These are phyloP conservation scores for Sphagnum fallax DNA, from an alignment of 228 moss, liverwort and hornwort genomes.

Conservation along the genomic window DNA sequence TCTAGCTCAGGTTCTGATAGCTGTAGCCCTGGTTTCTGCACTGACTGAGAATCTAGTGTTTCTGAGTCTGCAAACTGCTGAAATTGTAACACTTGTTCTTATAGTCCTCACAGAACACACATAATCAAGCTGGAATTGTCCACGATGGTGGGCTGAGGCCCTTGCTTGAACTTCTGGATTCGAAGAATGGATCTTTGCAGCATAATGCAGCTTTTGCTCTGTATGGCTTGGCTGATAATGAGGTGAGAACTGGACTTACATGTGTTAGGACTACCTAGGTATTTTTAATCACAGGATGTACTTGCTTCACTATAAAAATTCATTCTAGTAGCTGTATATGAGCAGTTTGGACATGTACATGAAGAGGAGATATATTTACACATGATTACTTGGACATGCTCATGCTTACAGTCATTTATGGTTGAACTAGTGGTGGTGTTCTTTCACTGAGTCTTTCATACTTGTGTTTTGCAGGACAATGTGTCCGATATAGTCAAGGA, in stretches of 20 bases:
- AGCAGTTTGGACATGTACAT: too few species aligned
- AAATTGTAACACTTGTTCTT: slow-evolving; percentile 54
- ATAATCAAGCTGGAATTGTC: slow-evolving; percentile 99
- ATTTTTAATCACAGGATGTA: neutral
- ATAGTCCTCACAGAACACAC: slow-evolving; percentile 99
- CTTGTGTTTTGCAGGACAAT: slow-evolving; percentile 56
- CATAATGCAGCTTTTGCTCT: slow-evolving; percentile 99
- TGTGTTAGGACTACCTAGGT: neutral
- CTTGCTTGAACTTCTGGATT: slow-evolving; percentile 89
- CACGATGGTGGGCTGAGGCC: slow-evolving; percentile 97
- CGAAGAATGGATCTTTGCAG: slow-evolving; percentile 93
- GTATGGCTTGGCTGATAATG: slow-evolving; percentile 95
- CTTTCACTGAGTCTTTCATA: too few species aligned
- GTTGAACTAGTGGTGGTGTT: too few species aligned
- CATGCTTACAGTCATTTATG: too few species aligned
- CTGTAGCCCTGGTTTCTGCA: slow-evolving; percentile 4
- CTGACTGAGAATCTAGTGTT: neutral
- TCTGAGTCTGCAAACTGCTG: neutral
- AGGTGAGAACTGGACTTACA: slow-evolving; percentile 36
- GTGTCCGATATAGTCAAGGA: slow-evolving; percentile 98
- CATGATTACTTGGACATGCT: too few species aligned
- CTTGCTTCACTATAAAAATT: too few species aligned
- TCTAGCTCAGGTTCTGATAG: slow-evolving; percentile 91
- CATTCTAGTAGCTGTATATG: too few species aligned
- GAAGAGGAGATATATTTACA: too few species aligned